These are phyloP conservation scores for Dendrostoma leiphaemia DNA, from an alignment of 2,329 filamentous ascomycete species.

Conservation along the genomic window DNA sequence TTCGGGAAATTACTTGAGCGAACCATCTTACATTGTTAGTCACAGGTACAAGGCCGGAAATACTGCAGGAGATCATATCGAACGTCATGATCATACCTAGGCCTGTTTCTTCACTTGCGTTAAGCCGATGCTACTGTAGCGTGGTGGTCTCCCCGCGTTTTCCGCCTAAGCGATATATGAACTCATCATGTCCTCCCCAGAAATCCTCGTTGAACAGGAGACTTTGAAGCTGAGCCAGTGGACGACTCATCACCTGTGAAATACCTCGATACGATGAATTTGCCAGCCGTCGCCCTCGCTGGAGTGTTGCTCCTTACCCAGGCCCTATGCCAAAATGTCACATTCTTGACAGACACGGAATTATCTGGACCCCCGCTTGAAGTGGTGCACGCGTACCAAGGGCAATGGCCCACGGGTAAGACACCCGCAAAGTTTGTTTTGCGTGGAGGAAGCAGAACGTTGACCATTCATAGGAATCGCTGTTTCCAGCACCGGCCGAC, in stretches of 20 bases:
- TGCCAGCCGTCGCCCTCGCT: neutral
- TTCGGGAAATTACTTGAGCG: neutral
- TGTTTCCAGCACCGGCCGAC: conserved; percentile 46
- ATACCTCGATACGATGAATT: neutral
- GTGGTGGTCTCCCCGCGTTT: too few species aligned
- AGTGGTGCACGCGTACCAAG: conserved; percentile 47
- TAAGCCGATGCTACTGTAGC: neutral
- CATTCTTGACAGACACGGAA: conserved; percentile 1
- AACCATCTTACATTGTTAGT: neutral
- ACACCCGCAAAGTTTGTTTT: neutral
- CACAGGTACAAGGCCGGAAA: neutral
- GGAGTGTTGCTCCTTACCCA: neutral
- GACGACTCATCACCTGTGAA: too few species aligned
- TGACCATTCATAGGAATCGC: conserved; percentile 36
- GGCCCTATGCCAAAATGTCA: neutral
- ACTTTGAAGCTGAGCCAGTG: too few species aligned
- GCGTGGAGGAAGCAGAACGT: neutral
- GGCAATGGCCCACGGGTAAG: conserved; percentile 44
- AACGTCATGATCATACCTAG: neutral
- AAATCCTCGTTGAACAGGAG: too few species aligned
- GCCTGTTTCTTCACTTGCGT: too few species aligned
- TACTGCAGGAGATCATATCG: neutral
- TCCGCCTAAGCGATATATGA: neutral
- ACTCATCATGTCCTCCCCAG: neutral
- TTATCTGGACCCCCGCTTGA: conserved; percentile 42